Evolutionary conservation across 768 basidiomycete genomes (phyloP).

Genomic region (Leccinum sublutescens): DNA sequence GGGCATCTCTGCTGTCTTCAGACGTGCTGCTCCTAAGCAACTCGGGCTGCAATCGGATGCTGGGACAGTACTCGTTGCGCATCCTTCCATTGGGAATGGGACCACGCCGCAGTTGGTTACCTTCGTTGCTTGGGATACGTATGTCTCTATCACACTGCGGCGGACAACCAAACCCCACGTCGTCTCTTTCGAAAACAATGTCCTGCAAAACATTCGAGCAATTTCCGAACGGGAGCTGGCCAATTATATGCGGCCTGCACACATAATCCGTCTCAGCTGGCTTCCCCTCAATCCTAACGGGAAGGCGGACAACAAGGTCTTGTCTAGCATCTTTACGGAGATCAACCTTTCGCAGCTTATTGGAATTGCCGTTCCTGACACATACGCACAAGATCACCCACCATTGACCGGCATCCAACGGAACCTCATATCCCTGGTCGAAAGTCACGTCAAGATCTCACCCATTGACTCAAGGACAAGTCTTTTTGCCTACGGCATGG

Average conservation of each 20-base stretch:
- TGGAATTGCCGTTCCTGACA: constrained; percentile 2
- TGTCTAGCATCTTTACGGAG: constrained; percentile 26
- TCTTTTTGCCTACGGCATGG: constrained; percentile 35
- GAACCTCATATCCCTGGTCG: constrained; percentile 37
- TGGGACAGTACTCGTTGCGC: constrained; percentile 42
- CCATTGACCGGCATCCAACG: constrained; percentile 31
- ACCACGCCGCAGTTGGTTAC: constrained; percentile 38
- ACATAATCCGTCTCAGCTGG: constrained; percentile 47
- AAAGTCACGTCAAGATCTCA: constrained; percentile 19
- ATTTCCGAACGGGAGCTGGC: constrained; percentile 43
- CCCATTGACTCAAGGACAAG: constrained; percentile 20
- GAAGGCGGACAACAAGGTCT: constrained; percentile 32
- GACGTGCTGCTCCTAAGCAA: constrained; percentile 10
- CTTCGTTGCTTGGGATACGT: constrained; percentile 43
- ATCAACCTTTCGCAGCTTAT: constrained; percentile 24
- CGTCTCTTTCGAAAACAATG: constrained; percentile 29
- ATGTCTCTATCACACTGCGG: constrained; percentile 36
- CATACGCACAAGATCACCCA: not conserved
- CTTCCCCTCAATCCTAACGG: constrained; percentile 44
- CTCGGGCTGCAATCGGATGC: constrained; percentile 35
- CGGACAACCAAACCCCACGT: constrained; percentile 32
- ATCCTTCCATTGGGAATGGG: constrained; percentile 42
- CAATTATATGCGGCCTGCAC: constrained; percentile 51
- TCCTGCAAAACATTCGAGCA: constrained; percentile 29
- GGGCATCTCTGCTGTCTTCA: constrained; percentile 46